Percentiles rank a stretch among this genome's conserved stretches.
Conservation (phyloP, 2,329 filamentous ascomycete genomes). For the Didymella pinodella region DNA sequence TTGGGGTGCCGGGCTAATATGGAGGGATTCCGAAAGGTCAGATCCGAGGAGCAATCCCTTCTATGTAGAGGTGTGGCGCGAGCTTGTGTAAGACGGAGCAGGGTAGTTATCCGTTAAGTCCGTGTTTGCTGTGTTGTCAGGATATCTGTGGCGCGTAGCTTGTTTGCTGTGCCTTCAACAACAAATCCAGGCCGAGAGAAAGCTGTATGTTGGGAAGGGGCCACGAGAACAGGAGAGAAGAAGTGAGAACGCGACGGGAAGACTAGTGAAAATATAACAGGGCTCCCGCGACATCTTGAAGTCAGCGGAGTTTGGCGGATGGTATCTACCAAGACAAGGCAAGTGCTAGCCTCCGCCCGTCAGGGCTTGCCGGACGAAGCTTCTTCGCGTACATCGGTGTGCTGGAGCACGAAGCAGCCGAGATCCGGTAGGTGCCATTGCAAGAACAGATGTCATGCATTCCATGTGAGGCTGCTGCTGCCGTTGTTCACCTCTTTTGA, state of each 20-base stretch:
- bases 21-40: not conserved
- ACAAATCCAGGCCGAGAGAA: not conserved
- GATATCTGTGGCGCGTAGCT: conserved; percentile 5
- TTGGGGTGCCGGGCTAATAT: not conserved
- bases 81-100: not conserved
- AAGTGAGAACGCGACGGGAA: not conserved
- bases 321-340: not conserved
- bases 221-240: not conserved
- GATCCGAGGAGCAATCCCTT: not conserved
- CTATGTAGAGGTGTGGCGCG: not conserved
- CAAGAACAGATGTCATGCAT: conserved; percentile 5
- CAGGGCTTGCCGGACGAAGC: conserved; percentile 5
- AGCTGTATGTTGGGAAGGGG: not conserved
- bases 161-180: not conserved
- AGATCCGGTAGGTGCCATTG: conserved; percentile 14
- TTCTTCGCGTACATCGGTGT: conserved; percentile 4
- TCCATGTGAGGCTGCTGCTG: not conserved
- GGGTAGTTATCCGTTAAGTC: conserved; percentile 3
- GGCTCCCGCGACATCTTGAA: conserved; percentile 11
- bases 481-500: not conserved
- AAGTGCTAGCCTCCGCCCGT: conserved; percentile 4
- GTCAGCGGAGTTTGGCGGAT: conserved; percentile 16
- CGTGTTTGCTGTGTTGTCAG: conserved; percentile 7
- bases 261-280: conserved; percentile 1
- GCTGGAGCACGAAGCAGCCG: conserved; percentile 14